Conservation (phyloP, 192 early-diverging fungal genomes). For the Coemansia erecta region DNA sequence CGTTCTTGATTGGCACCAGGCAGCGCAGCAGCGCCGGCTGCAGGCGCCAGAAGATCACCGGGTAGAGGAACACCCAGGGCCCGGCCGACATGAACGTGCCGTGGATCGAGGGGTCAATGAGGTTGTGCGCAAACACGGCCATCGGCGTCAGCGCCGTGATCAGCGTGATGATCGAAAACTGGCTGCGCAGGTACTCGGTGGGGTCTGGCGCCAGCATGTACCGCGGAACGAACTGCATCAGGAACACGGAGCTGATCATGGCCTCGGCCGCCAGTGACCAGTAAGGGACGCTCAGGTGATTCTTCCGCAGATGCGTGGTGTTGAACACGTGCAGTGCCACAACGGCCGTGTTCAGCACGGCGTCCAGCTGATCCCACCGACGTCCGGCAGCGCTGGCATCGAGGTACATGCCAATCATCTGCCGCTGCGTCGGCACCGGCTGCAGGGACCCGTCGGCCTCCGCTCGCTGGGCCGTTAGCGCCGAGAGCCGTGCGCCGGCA, state of each 20-base stretch:
- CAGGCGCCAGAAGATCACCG: constrained; percentile 66
- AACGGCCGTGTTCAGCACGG: constrained; percentile 50
- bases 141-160: constrained; percentile 59
- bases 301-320: constrained; percentile 50
- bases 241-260: constrained; percentile 44
- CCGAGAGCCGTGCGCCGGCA: constrained; percentile 25
- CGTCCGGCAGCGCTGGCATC: constrained; percentile 53
- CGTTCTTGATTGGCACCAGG: constrained; percentile 64
- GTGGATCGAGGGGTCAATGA: constrained; percentile 35
- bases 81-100: constrained; percentile 64
- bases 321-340: constrained; percentile 55
- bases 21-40: constrained; percentile 60
- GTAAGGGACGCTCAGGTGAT: constrained; percentile 49
- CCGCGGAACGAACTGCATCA: constrained; percentile 62
- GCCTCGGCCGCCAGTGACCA: constrained; percentile 48
- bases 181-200: constrained; percentile 39
- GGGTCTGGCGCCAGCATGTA: constrained; percentile 61
- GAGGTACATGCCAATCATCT: constrained; percentile 54
- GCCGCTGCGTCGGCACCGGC: constrained; percentile 45
- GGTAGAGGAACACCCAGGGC: constrained; percentile 55
- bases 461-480: constrained; percentile 40
- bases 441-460: constrained; percentile 27
- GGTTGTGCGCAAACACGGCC: constrained; percentile 38
- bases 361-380: constrained; percentile 63
- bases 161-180: constrained; percentile 59